These are phyloP conservation scores for Kwoniella sp. DNA, from an alignment of 768 basidiomycete genomes.

Conservation along the genomic window DNA sequence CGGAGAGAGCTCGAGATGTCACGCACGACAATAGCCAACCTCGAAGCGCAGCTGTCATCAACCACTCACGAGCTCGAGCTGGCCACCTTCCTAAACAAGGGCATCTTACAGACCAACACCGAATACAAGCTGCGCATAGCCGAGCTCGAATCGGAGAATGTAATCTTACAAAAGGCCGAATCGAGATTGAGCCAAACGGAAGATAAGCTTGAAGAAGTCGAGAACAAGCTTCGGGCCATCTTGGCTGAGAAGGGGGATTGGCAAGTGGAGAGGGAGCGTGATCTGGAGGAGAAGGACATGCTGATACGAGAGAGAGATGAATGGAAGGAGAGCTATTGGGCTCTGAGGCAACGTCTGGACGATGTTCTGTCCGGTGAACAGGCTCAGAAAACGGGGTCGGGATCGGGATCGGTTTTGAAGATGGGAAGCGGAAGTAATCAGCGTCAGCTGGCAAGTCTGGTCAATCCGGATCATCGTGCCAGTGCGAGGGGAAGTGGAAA, in stretches of 20 bases:
- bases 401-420: too few relatives aligned
- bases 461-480: background rate
- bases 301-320: slow-evolving; percentile 23
- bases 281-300: slow-evolving; percentile 1
- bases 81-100: slow-evolving; percentile 46
- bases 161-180: slow-evolving; percentile 37
- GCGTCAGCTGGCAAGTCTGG: background rate
- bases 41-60: slow-evolving; percentile 13
- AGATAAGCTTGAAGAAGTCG: slow-evolving; percentile 26
- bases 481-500: background rate
- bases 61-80: slow-evolving; percentile 39
- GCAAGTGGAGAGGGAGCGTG: background rate
- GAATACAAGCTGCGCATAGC: slow-evolving; percentile 45
- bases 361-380: slow-evolving; percentile 9
- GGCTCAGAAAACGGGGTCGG: slow-evolving; percentile 7
- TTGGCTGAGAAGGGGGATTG: slow-evolving; percentile 12
- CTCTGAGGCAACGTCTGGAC: slow-evolving; percentile 10
- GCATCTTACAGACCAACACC: slow-evolving; percentile 39
- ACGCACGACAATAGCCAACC: slow-evolving; percentile 9
- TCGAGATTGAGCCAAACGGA: slow-evolving; percentile 34
- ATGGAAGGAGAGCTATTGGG: slow-evolving; percentile 18
- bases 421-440: too few relatives aligned
- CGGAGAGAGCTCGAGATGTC: slow-evolving; percentile 20
- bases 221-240: slow-evolving; percentile 5
- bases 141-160: slow-evolving; percentile 44